These are phyloP conservation scores for Colletotrichum sidae DNA, from an alignment of 2,329 filamentous ascomycete genomes.

Conservation along the genomic window DNA sequence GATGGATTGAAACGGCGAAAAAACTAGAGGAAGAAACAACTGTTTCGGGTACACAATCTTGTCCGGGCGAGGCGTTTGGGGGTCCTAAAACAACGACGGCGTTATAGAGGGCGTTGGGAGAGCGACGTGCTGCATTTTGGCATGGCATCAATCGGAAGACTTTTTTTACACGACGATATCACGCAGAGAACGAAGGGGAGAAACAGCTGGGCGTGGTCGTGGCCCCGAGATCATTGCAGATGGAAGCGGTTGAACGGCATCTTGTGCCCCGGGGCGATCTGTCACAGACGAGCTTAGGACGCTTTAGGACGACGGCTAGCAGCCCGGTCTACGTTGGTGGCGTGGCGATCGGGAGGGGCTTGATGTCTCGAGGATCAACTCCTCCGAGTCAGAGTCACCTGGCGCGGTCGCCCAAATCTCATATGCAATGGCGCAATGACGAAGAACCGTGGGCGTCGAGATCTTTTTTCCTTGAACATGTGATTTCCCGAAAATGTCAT, in stretches of 20 bases:
- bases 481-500: no score
- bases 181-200: not conserved
- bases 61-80: slow-evolving; percentile 24
- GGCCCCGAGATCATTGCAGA: not conserved
- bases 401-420: no score
- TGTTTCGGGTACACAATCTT: no score
- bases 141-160: not conserved
- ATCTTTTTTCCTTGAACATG: no score
- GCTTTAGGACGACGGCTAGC: slow-evolving; percentile 11
- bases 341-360: slow-evolving; percentile 34
- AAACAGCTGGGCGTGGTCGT: not conserved
- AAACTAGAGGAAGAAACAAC: no score
- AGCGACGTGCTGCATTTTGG: slow-evolving; percentile 6
- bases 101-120: not conserved
- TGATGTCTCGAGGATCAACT: slow-evolving; percentile 3
- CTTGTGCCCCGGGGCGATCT: not conserved
- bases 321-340: slow-evolving; percentile 25
- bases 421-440: no score
- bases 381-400: no score
- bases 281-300: slow-evolving; percentile 6
- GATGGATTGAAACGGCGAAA: no score
- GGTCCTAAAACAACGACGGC: not conserved
- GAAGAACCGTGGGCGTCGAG: no score
- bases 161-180: not conserved
- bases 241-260: not conserved